Evolutionary conservation across 2,329 filamentous ascomycete genomes (phyloP), one percentile per base, ranked within the genome.

Genomic region (Cercospora beticola): DNA sequence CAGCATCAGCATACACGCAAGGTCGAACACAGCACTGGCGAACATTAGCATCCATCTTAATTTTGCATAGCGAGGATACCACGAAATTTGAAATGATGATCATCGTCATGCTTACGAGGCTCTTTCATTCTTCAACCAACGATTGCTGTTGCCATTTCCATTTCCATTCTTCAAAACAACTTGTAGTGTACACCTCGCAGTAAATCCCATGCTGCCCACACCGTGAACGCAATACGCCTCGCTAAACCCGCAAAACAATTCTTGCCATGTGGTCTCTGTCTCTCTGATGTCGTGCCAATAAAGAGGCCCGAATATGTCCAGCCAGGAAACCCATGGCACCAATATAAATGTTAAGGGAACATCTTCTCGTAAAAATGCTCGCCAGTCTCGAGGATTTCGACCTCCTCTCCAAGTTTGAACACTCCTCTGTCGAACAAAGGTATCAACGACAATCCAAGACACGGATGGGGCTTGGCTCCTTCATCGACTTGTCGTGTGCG

Each of bases 341-440:
- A 1, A n/a, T 18, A 26, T 52, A 30, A 1, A 16, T 26, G 1
- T n/a, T 43, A 61, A 28, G 64, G 57, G 21, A 75, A 73, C 75
- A 76, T 77, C 71, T 77, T 76, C 69, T 77, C 73, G 66, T 76
- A 76, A 18, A 60, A 63, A 70, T 77, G 73, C 69, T 76, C 76
- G 16, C 76, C 76, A 9, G 62, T 73, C 68, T 77, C 75, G 18
- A 77, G 43, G 3, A 79, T 74, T 10, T 77, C 71, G 8, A 79
- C 70, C 63, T 73, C 67, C 61, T 78, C 77, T 8, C 77, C 77
- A 60, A 79, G 72, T 43, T 70, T 71, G 16, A 78, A 59, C 9
- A 73, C 66, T 6, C 75, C 74, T 30, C 72, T 61, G 52, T 73
- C 65, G 21, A 77, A 75, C 18, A 78, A 60, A 9, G 78, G 78